Evolutionary conservation across 768 basidiomycete species (phyloP), one percentile per base, ranked within the genome.

Genomic region (Suillus variegatus): DNA sequence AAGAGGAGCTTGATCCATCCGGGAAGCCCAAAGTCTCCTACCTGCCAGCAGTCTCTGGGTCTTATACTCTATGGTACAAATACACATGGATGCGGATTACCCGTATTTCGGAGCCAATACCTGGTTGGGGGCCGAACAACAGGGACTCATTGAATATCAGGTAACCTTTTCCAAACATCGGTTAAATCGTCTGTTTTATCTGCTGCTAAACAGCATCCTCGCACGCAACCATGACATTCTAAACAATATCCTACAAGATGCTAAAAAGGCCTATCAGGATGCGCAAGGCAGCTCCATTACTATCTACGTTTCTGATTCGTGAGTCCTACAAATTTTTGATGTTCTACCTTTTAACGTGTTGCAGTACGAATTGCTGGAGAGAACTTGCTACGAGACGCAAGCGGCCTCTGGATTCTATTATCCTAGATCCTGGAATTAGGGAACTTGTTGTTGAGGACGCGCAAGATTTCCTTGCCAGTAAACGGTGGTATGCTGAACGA

Each of bases 401-500:
- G 72, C 86, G 92, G 6, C 83, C 88, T 12, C 74, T 91, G 16
- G 76, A 78, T 16, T 91, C 91, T 1, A 88, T 93, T 63, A 83
- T 93, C 41, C 78, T 93, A 18, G 89, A 92, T 61, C 86, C 85
- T 10, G 89, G 90, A 0, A 79, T 92, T 56, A 85, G 86, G 62
- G 87, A 92, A 40, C 69, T 85, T 28, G 75, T 94, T 1, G 72
- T 93, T 10, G 80, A 86, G 3, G 93, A 94, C 71, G 89, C 89
- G 10, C 78, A 77, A 8, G 90, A 93, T 69, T 94, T 94, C 69
- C 76, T 93, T 62, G 73, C 74, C 12, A 90, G 87, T 68, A 90
- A 88, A 69, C 64, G 77, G 22, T 94, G 93, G 93, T 94, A 94
- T 68, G 71, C 83, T 2, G 85, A 86, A 13, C 86, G 92, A 61